Evolutionary conservation across 225 moss, liverwort and hornwort genomes (phyloP), one percentile per base, ranked within the genome.

Genomic region (Polytrichum formosum): DNA sequence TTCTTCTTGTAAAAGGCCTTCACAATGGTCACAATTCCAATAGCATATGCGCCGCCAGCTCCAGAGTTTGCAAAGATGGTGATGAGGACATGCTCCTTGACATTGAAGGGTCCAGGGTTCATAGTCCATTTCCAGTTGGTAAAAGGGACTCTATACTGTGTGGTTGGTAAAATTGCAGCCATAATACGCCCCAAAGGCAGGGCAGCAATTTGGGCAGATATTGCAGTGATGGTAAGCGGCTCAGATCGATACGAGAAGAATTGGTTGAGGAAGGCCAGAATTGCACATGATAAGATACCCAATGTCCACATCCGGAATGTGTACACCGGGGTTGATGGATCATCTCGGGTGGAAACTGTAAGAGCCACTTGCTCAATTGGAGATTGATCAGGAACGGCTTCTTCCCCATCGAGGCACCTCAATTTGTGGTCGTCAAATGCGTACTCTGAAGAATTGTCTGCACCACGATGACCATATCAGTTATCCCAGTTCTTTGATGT

Each of bases 51-150:
- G 7, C 81, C 89, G 5, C 89, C 86, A 18, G 87, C 83, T 16
- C 89, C 87, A 9, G 89, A 81, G 71, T 84, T 90, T 6, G 89
- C 89, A 54, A 90, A 90, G 26, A 90, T 87, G 26, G 87, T 90
- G 56, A 90, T 90, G 28, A 90, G 89, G 66, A 90, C 87, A 74
- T 87, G 89, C 64, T 90, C 89, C 73, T 90, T 87, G 68, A 90
- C 67, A 64, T 77, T 87, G 61, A 90, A 90, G 66, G 87, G 85
- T 54, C 86, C 89, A 23, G 83, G 84, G 67, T 87, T 89, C 85
- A 88, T 82, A 46, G 85, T 79, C 82, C 83, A 88, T 63, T 79
- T 81, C 85, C 80, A 78, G 54, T 78, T 82, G 53, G 87, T 85
- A 31, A 81, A 85, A 59, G 85, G 85, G 72, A 85, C 67, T 54